Evolutionary conservation across 2,329 filamentous ascomycete species (phyloP).

Genomic region (Aureobasidium zeae): DNA sequence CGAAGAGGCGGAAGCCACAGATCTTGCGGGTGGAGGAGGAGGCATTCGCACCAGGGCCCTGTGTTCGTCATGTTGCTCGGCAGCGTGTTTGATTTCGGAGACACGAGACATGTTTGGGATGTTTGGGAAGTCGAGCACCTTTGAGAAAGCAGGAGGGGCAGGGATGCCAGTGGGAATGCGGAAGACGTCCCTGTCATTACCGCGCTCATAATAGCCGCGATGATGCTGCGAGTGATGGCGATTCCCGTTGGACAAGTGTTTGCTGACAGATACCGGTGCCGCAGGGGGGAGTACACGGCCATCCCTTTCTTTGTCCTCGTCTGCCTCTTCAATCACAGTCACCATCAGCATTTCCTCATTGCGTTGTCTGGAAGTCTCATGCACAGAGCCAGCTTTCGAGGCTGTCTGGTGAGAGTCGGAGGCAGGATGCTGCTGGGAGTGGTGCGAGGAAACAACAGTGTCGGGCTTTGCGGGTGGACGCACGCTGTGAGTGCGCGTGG

Average conservation of each 20-base stretch:
- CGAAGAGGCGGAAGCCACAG: not conserved
- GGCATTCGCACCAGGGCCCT: not conserved
- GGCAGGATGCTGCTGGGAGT: no score
- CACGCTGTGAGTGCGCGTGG: not conserved
- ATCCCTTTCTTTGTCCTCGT: not conserved
- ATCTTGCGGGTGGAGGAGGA: not conserved
- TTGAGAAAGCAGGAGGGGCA: not conserved
- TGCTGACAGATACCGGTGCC: not conserved
- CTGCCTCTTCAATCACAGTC: conserved; percentile 5
- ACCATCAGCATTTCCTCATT: no score
- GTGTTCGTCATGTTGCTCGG: no score
- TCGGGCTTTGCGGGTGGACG: not conserved
- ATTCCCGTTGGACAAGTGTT: not conserved
- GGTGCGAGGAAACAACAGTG: no score
- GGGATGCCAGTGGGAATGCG: not conserved
- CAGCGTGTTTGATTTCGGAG: not conserved
- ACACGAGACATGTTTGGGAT: not conserved
- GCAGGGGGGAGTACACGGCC: not conserved
- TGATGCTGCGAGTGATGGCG: not conserved
- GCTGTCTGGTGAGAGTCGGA: no score
- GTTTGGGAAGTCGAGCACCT: not conserved
- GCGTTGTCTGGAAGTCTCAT: no score
- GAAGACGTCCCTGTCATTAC: not conserved
- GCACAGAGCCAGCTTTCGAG: no score
- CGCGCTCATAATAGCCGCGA: not conserved